Evolutionary conservation across 2,329 filamentous ascomycete species (phyloP), one percentile per base, ranked within the genome.

Genomic region (Leptographium lundbergii): DNA sequence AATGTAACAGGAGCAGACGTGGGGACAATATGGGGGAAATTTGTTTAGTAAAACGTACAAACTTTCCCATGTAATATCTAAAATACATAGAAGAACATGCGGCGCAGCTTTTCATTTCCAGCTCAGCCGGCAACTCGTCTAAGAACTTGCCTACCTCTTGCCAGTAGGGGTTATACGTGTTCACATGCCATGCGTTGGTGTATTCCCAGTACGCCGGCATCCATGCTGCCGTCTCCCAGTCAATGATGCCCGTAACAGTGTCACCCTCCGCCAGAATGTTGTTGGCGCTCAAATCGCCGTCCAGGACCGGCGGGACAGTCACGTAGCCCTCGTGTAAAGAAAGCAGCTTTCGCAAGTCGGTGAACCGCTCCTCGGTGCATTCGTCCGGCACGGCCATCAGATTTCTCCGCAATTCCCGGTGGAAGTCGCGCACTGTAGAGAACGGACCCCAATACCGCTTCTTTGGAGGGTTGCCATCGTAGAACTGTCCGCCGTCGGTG

Each of bases 201-300:
- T 71, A 72, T 48, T 72, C 70, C 70, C 69, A 78, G 55, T 72
- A 73, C 19, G 68, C 64, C 1, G 74, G 75, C 64, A 74, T 77
- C 74, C 73, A 79, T 1, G 74, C 75, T 27, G 73, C 68, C 47
- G 69, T 68, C 63, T 78, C 76, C 75, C 75, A 79, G 62, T 78
- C 77, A 25, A 79, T 60, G 25, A 79, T 70, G 2, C 71, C 75
- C 51, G 67, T 67, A 19, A 77, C 67, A 14, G 70, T 66, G 25
- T 72, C 71, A 1, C 69, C 71, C 2, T 66, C 61, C 2, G 72
- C 67, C 7, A 79, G 58, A 29, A 80, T 75, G 57, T 80, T 80
- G 4, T 72, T 63, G 4, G 69, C 69, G n/a, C 78, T 5, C 84
- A 85, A 71, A 82, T 80, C 65, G 80, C 78, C 13, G 73, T 83